These are phyloP conservation scores for Casuarina equisetifolia DNA, from an alignment of 306 rosid genomes.

Conservation along the genomic window DNA sequence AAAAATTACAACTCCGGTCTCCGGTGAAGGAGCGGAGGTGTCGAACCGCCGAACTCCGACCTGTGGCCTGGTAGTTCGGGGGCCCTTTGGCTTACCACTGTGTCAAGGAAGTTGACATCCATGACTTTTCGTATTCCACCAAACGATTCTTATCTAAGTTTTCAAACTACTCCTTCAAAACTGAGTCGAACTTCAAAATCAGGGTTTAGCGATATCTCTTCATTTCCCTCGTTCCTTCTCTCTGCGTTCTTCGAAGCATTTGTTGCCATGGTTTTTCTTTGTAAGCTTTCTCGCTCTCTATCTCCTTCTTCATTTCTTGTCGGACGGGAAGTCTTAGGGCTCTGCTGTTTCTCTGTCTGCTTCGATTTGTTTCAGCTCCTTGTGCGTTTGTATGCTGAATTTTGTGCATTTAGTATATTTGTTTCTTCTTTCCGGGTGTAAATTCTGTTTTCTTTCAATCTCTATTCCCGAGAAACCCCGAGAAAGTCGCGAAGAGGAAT, in stretches of 20 bases:
- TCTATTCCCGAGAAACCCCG: not conserved
- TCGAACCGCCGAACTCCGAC: too few species aligned
- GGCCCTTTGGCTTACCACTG: too few species aligned
- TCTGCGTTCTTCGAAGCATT: not conserved
- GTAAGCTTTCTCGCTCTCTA: not conserved
- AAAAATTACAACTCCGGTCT: too few species aligned
- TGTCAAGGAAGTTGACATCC: too few species aligned
- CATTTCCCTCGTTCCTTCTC: not conserved
- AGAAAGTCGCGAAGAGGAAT: not conserved
- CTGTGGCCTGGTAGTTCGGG: too few species aligned
- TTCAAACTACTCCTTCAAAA: too few species aligned
- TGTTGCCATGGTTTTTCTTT: accelerated
- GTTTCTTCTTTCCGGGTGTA: not conserved
- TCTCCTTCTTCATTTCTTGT: not conserved
- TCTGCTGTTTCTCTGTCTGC: not conserved
- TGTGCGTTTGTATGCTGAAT: not conserved
- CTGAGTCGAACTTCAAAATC: not conserved
- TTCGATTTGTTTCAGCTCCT: not conserved
- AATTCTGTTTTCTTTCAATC: not conserved
- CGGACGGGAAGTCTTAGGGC: not conserved
- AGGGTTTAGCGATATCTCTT: not conserved
- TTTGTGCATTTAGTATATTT: not conserved
- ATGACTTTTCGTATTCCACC: not conserved
- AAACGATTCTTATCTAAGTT: too few species aligned
- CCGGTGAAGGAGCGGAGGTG: too few species aligned